Evolutionary conservation across 208 protist genomes (phyloP).

Genomic region (Acanthamoeba divionensis): DNA sequence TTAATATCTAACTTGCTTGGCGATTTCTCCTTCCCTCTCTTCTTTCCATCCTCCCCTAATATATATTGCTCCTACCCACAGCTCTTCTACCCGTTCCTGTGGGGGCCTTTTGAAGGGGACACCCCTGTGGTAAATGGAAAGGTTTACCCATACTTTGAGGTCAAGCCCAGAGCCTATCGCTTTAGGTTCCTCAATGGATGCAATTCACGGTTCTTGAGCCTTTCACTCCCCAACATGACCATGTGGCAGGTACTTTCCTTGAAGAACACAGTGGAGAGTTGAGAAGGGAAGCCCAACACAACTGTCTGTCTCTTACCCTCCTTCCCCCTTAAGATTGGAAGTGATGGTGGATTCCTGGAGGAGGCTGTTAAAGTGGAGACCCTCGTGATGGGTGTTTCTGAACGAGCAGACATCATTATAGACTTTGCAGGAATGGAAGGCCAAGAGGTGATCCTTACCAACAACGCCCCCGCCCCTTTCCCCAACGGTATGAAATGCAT

Average conservation of each 20-base stretch:
- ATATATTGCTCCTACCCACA: too few relatives aligned
- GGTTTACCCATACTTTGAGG: not conserved
- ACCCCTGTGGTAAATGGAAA: constrained; percentile 1
- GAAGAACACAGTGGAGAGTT: too few relatives aligned
- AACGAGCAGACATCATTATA: not conserved
- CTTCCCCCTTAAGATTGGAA: too few relatives aligned
- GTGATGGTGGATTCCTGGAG: constrained; percentile 1
- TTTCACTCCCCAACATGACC: not conserved
- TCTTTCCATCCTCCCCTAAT: not conserved
- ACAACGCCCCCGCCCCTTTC: not conserved
- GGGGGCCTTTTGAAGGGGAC: not conserved
- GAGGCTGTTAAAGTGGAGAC: not conserved
- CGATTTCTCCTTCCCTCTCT: not conserved
- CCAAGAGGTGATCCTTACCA: not conserved
- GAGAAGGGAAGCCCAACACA: too few relatives aligned
- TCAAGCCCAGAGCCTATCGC: constrained; percentile 1
- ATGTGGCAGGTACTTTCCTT: not conserved
- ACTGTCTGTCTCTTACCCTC: too few relatives aligned
- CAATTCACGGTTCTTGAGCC: not conserved
- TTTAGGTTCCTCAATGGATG: not conserved
- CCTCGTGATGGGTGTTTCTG: not conserved
- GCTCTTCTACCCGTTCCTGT: constrained; percentile 14
- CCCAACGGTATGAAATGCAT: not conserved
- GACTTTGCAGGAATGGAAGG: not conserved
- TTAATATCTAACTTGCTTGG: not conserved